Base-by-base conservation (phyloP, 495 filamentous ascomycete genomes). In the Clavariopsis aquatica region DNA sequence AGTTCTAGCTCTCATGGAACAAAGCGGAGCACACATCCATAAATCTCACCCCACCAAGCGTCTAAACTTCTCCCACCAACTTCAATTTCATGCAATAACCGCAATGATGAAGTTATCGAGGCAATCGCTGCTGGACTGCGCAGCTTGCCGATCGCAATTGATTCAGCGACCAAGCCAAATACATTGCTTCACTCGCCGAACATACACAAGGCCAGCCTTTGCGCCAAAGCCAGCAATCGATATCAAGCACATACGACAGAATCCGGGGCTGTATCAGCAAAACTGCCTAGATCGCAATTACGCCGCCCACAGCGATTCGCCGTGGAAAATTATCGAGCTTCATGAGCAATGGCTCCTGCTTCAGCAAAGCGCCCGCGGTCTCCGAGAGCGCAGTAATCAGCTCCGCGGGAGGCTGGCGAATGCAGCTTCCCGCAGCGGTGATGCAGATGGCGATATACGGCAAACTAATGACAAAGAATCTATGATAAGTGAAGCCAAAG, bases 271-370 rank as follows among this genome's bases (percentile, higher is more conserved):
- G 46, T 89, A 97, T 80, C 78, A 85, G 62, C 79, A 88, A 60
- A 98, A 95, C 73, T 95, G 90, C 74, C 65, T 88, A 57, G 86
- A 91, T 54, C 85, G 94, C 55, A 97, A 96, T 74, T 97, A 96
- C 76, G 77, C 83, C 53, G 70, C 80, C 15, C 86, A 90, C 62
- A 80, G 85, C 15, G 70, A 79, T 1, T 84, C 88, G 66, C 88
- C 93, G 1, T 78, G 78, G 29, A 82, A 78, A 54, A 97, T 98
- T 59, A 81, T 86, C 56, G 73, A 81, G 26, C 79, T 95, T 8
- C 87, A 87, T 69, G 83, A 87, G 0, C 78, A 90, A 76, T 86
- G 86, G 76, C 80, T 85, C 27, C 73, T 72, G 19, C 74, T 82
- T 15, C 85, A 89, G 62, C 74, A 71, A 23, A 76, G 80, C 22